phyloP scores from a whole-genome alignment of 1,284 basidiomycete genomes.

The Lignosus rhinocerotis region DNA sequence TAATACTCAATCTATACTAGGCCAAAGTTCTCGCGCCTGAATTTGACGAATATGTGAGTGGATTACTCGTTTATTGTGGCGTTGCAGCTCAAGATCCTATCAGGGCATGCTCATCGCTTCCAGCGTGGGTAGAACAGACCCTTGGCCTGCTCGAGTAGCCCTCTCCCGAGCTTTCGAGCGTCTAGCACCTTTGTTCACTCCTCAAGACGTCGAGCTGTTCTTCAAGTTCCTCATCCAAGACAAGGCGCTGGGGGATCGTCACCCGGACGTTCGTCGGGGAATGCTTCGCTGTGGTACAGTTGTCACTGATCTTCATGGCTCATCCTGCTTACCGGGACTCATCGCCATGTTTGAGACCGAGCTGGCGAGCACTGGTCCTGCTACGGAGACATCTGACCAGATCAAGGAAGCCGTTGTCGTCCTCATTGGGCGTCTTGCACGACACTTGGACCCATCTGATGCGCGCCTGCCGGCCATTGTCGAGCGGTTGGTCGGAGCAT shows the following conservation, averaged over 20 bases:
- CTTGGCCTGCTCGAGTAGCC: constrained; percentile 86
- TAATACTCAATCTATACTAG: constrained; percentile 29
- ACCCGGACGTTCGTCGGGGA: constrained; percentile 77
- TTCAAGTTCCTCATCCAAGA: constrained; percentile 88
- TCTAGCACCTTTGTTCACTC: constrained; percentile 69
- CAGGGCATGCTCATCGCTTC: constrained; percentile 93
- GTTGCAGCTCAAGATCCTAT: neutral
- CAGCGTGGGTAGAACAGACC: constrained; percentile 90
- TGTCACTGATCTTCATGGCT: constrained; percentile 86
- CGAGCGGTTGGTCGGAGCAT: constrained; percentile 86
- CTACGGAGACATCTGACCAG: constrained; percentile 78
- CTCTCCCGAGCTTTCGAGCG: constrained; percentile 72
- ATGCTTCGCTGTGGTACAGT: constrained; percentile 88
- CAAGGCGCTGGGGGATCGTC: constrained; percentile 87
- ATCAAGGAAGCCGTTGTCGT: constrained; percentile 97
- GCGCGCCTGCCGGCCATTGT: constrained; percentile 82
- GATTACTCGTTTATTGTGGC: neutral
- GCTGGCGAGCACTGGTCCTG: constrained; percentile 61
- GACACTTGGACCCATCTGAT: constrained; percentile 83
- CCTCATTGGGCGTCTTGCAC: constrained; percentile 90
- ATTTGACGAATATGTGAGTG: constrained; percentile 82
- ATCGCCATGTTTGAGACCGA: constrained; percentile 87
- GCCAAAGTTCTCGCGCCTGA: constrained; percentile 88
- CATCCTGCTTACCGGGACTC: constrained; percentile 70
- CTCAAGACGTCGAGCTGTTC: constrained; percentile 72